phyloP scores from a whole-genome alignment of 345 rosid species.

The Gossypioides kirkii region DNA sequence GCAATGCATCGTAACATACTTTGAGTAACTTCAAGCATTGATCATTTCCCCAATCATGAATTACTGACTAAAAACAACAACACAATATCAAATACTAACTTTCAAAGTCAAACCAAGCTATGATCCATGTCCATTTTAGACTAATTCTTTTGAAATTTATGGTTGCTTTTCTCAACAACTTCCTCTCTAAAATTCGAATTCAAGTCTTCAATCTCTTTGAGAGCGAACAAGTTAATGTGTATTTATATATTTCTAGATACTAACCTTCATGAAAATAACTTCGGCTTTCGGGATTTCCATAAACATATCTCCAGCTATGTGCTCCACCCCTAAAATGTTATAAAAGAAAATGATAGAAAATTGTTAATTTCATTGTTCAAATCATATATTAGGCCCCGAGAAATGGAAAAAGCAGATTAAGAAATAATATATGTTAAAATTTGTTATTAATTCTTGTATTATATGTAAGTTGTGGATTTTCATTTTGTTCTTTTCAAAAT shows the following conservation, averaged over 20 bases:
- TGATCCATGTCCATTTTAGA: accelerated
- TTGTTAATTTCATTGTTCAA: neutral
- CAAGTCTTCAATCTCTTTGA: accelerated
- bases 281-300: conserved; percentile 32
- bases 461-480: no score
- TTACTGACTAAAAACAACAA: conserved; percentile 16
- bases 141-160: no score
- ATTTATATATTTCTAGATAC: neutral
- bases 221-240: accelerated
- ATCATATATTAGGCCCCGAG: neutral
- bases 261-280: conserved; percentile 39
- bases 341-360: neutral
- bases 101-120: no score
- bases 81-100: neutral
- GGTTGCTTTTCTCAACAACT: accelerated
- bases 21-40: conserved; percentile 33
- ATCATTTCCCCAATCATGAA: conserved; percentile 39
- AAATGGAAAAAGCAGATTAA: no score
- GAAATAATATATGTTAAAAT: no score
- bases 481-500: no score
- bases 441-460: no score
- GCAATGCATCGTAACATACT: conserved; percentile 26
- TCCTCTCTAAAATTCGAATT: no score
- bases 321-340: conserved; percentile 22
- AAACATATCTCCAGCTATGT: conserved; percentile 38